These are phyloP conservation scores for Hysterium pulicare DNA, from an alignment of 2,329 filamentous ascomycete genomes.

Conservation along the genomic window DNA sequence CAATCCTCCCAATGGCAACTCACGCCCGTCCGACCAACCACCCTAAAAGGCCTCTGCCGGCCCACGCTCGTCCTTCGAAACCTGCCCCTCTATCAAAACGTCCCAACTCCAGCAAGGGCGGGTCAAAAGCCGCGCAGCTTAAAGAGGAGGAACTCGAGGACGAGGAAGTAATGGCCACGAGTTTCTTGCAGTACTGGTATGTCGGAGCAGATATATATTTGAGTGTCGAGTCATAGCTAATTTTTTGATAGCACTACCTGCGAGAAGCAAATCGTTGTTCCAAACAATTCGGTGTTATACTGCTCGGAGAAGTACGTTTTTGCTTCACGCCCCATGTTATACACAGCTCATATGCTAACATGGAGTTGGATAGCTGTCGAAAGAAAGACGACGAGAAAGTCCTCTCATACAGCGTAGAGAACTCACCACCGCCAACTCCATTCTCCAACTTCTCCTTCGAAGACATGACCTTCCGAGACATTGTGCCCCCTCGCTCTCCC, in stretches of 20 bases:
- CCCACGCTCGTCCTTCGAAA: slow-evolving; percentile 32
- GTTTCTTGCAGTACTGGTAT: slow-evolving; percentile 54
- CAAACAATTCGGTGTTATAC: slow-evolving; percentile 59
- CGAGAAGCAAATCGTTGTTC: slow-evolving; percentile 62
- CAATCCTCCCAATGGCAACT: slow-evolving; percentile 28
- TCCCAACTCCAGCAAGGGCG: slow-evolving; percentile 26
- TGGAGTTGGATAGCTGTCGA: slow-evolving; percentile 39
- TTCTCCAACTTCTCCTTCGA: slow-evolving; percentile 37
- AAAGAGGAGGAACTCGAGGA: slow-evolving; percentile 37
- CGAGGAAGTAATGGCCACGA: slow-evolving; percentile 50
- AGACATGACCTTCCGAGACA: slow-evolving; percentile 40
- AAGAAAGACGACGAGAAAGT: slow-evolving; percentile 43
- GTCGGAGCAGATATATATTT: too few species aligned
- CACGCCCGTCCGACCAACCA: slow-evolving; percentile 34
- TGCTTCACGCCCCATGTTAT: slow-evolving; percentile 4
- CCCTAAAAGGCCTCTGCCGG: slow-evolving; percentile 33
- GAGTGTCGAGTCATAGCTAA: too few species aligned
- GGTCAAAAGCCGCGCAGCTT: slow-evolving; percentile 18
- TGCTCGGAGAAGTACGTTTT: slow-evolving; percentile 60
- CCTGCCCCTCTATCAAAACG: slow-evolving; percentile 34
- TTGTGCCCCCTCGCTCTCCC: slow-evolving; percentile 47
- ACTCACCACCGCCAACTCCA: slow-evolving; percentile 36
- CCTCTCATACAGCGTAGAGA: slow-evolving; percentile 24
- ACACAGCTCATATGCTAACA: slow-evolving; percentile 12
- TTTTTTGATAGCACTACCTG: slow-evolving; percentile 54